These are phyloP conservation scores for Cryptomeria japonica DNA, from an alignment of 75 land plant genomes.

Conservation along the genomic window DNA sequence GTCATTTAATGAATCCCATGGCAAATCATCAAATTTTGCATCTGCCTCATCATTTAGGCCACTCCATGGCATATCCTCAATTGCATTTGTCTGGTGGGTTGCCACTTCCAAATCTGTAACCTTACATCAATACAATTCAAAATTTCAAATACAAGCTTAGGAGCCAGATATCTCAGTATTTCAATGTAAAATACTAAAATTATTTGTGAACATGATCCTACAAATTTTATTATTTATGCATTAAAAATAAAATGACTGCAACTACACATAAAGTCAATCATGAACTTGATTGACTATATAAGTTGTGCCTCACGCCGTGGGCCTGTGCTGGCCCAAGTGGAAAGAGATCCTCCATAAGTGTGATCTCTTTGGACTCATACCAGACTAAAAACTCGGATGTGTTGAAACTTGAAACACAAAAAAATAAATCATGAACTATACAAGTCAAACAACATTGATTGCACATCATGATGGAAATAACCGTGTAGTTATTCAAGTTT, in stretches of 20 bases:
- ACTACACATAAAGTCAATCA: neutral
- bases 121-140: neutral
- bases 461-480: neutral
- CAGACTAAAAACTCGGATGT: no score
- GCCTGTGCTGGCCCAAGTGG: no score
- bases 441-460: neutral
- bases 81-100: neutral
- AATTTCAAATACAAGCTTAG: neutral
- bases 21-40: constrained; percentile 10
- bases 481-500: neutral
- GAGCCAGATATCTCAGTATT: neutral
- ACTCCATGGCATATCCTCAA: neutral
- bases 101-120: neutral
- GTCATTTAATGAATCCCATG: constrained; percentile 18
- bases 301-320: no score
- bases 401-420: no score
- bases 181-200: neutral
- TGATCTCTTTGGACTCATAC: no score
- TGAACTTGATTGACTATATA: no score
- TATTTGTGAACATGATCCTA: neutral
- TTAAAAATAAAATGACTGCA: neutral
- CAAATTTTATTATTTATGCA: neutral
- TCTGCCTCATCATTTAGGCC: constrained; percentile 12
- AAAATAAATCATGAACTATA: neutral
- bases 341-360: no score